Base-by-base conservation (phyloP, 2,329 filamentous ascomycete species). In the Colletotrichum melonis region DNA sequence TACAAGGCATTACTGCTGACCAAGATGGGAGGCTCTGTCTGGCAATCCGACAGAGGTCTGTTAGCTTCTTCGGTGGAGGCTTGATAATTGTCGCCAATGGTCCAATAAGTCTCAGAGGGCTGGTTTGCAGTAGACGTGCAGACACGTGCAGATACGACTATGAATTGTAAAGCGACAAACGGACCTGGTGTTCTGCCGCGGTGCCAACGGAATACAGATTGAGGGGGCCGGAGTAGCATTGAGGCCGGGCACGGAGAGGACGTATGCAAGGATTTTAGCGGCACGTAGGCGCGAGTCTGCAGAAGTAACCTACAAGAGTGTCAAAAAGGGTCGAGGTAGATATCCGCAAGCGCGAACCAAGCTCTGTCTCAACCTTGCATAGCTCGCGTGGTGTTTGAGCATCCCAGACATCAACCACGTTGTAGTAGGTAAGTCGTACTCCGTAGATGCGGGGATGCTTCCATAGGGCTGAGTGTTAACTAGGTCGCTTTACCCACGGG, bases 381-480 rank as follows among this genome's bases (percentile, higher is more conserved):
- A 60, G 54, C 32, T 59, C 32, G n/a, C 30, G 46, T 42, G 52
- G 42, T 49, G 55, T 54, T 24, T n/a, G 59, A 46, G 54, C 35
- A n/a, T 46, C 46, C 52, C 30, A 55, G 57, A 60, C 35, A 46
- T 22, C 9, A 57, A 14, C 26, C 54, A 28, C 19, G 26, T 57
- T 67, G n/a, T n/a, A 14, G 49, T 57, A 49, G 14, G 49, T 57
- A 49, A 66, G 42, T 62, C 49, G 59, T 22, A 35, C 32, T 35
- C 32, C 32, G 32, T 11, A 28, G 64, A 60, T 67, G 66, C 19
- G 66, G 59, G 46, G 58, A 58, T 26, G 32, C 12, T 28, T 64
- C 26, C 49, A 42, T 66, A 70, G 71, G 71, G 67, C 71, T 73
- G 71, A 57, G 32, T 12, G 6, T 65, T 14, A 16, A 65, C 19